Base-by-base conservation (phyloP, 1,284 basidiomycete genomes). In the Leccinum griseonigrum region DNA sequence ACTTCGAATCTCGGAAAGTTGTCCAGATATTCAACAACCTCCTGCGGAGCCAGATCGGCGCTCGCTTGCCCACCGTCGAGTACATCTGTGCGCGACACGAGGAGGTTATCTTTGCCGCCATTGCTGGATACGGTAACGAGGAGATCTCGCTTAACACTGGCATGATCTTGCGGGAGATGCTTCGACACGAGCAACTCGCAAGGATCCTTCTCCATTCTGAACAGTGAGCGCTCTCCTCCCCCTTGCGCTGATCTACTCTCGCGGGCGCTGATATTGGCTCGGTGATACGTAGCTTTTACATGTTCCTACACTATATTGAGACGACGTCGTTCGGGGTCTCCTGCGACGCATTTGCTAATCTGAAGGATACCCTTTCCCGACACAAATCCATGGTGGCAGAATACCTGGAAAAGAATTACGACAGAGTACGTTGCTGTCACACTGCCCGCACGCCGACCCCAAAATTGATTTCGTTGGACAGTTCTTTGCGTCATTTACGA, bases 351-450 rank as follows among this genome's bases (percentile, higher is more conserved):
- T 97, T 97, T 71, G 90, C 92, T 34, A 98, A 97, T 75, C 85
- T 99, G 74, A 98, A 98, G 83, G 95, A 97, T 77, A 95, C 92
- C 2, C 80, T 99, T 43, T 98, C 97, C 36, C 85, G 92, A 62
- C 97, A 99, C 77, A 99, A 98, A 74, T 81, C 92, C 2, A 97
- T 98, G 92, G 97, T 99, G 0, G 95, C 97, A 0, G 87, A 93
- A 61, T 99, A 95, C 74, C 84, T 99, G 9, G 96, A 98, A 75
- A 90, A 90, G 80, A 94, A 98, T 75, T 99, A 98, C 73, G 97
- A 98, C 68, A 84, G 91, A 63, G 94, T 96, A 69, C 64, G 88
- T 78, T 28, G 51, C 14, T 52, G 16, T 14, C 28, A 31, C 55
- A 31, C 48, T 32, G 46, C n/a, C 52, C 63, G 16, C 34, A 54